These are phyloP conservation scores for Urochloa ruziziensis DNA, from an alignment of 176 grass and related monocot genomes.

Conservation along the genomic window DNA sequence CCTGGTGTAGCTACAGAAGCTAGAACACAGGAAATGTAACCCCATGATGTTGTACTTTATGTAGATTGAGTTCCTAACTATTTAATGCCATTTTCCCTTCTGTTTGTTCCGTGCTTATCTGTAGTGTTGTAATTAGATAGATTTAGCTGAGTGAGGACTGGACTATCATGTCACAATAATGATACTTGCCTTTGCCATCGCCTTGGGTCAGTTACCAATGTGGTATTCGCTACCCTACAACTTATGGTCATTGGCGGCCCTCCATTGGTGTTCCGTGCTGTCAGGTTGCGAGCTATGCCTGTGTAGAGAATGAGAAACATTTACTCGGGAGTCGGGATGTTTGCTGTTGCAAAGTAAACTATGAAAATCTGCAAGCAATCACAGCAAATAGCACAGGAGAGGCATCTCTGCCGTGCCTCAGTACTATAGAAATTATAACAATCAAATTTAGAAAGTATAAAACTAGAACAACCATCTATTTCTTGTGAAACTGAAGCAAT, in stretches of 20 bases:
- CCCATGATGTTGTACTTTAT: constrained; percentile 41
- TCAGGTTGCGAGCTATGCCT: neutral
- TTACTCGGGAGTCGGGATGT: no score
- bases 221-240: neutral
- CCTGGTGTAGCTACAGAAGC: constrained; percentile 18
- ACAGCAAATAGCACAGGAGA: no score
- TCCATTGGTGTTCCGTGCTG: neutral
- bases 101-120: constrained; percentile 12
- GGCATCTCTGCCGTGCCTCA: no score
- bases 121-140: constrained; percentile 48
- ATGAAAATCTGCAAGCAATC: no score
- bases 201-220: neutral
- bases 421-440: no score
- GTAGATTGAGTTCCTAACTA: constrained; percentile 21
- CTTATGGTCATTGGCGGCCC: neutral
- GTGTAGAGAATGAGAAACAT: no score
- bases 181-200: neutral
- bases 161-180: constrained; percentile 27
- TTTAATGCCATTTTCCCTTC: neutral
- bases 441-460: no score
- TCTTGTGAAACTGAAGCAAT: no score
- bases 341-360: no score
- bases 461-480: no score
- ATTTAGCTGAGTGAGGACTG: constrained; percentile 9
- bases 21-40: constrained; percentile 13